Conservation (phyloP, 495 filamentous ascomycete species). For the Xylaria palmicola region DNA sequence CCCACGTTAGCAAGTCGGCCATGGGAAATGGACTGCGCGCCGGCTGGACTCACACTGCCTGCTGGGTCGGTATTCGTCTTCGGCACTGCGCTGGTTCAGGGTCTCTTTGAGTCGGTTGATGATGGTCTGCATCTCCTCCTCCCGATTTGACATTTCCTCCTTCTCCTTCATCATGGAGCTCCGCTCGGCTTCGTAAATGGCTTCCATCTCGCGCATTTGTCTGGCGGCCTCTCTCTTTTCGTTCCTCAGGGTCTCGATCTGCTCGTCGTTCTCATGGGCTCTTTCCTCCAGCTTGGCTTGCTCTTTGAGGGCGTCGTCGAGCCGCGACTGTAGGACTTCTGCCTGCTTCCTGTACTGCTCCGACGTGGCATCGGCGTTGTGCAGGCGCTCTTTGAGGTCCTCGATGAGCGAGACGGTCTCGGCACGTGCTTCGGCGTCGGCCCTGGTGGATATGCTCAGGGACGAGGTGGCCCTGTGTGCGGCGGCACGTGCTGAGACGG, state of each 20-base stretch:
- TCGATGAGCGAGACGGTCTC: conserved; percentile 79
- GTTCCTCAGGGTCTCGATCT: conserved; percentile 72
- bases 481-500: conserved; percentile 68
- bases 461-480: conserved; percentile 61
- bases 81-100: conserved; percentile 68
- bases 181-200: conserved; percentile 85
- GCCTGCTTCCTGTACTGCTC: conserved; percentile 82
- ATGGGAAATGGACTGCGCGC: background rate
- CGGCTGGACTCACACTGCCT: conserved; percentile 61
- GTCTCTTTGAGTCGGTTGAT: conserved; percentile 90
- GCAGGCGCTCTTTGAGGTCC: conserved; percentile 76
- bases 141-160: conserved; percentile 76
- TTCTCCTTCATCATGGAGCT: conserved; percentile 86
- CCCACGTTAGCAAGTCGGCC: conserved; percentile 12
- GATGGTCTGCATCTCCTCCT: conserved; percentile 84
- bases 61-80: conserved; percentile 64
- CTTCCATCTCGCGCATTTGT: conserved; percentile 83
- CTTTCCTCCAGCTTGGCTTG: conserved; percentile 83
- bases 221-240: conserved; percentile 76
- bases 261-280: conserved; percentile 77
- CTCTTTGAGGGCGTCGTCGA: conserved; percentile 82
- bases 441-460: conserved; percentile 57
- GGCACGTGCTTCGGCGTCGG: conserved; percentile 55
- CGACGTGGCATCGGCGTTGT: conserved; percentile 73
- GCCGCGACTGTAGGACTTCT: conserved; percentile 77